These are phyloP conservation scores for Urtica urens DNA, from an alignment of 306 rosid genomes.

Conservation along the genomic window DNA sequence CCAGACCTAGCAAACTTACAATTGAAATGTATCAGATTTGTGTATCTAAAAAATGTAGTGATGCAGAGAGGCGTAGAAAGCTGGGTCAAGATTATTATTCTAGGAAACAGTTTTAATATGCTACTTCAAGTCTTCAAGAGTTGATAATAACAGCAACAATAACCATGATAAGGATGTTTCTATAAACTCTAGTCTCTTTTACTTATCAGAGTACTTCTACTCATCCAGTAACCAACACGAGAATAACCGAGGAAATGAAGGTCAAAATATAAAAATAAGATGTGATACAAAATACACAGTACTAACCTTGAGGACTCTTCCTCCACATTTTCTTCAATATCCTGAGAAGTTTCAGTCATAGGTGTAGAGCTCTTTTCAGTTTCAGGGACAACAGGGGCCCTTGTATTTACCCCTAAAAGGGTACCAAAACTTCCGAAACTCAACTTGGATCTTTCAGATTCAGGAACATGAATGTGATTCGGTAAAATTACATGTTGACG, in stretches of 20 bases:
- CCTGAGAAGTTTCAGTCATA: conserved; percentile 58
- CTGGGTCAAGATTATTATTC: too few species aligned
- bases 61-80: too few species aligned
- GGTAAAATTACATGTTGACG: conserved; percentile 89
- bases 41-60: too few species aligned
- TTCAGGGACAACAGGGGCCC: conserved; percentile 35
- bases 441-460: conserved; percentile 80
- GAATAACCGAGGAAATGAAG: background rate
- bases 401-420: conserved; percentile 46
- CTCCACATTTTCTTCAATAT: conserved; percentile 51
- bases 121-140: too few species aligned
- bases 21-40: too few species aligned
- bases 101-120: too few species aligned
- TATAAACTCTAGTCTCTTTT: background rate
- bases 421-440: conserved; percentile 91
- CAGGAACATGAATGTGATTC: conserved; percentile 83
- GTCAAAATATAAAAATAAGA: background rate
- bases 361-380: conserved; percentile 66
- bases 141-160: too few species aligned
- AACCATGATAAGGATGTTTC: too few species aligned
- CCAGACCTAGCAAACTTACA: too few species aligned
- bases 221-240: background rate
- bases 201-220: background rate
- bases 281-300: conserved; percentile 6
- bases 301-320: conserved; percentile 63